Evolutionary conservation across 139 green algal genomes (phyloP), one percentile per base, ranked within the genome.

Genomic region (Micractinium conductrix): DNA sequence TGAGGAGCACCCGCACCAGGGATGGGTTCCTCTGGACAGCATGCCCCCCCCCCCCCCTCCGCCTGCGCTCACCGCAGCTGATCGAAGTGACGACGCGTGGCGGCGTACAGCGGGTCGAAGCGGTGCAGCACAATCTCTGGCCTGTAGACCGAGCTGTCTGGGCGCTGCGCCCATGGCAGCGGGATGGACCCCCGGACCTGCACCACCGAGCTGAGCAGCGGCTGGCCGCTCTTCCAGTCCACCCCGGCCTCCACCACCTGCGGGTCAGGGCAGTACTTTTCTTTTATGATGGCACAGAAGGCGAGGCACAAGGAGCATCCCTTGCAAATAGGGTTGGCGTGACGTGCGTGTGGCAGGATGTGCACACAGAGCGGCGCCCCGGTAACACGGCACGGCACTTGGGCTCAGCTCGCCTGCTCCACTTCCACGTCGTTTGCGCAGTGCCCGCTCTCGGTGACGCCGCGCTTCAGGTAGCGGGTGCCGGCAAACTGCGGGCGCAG

Each of bases 351-450:
- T n/a, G n/a, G n/a, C n/a, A n/a, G n/a, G n/a, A n/a, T n/a, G n/a
- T n/a, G n/a, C n/a, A n/a, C n/a, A n/a, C n/a, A n/a, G n/a, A n/a
- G n/a, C n/a, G n/a, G n/a, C n/a, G n/a, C n/a, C n/a, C n/a, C n/a
- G n/a, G n/a, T n/a, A n/a, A n/a, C n/a, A n/a, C n/a, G n/a, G n/a
- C n/a, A n/a, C n/a, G n/a, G n/a, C n/a, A n/a, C n/a, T n/a, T n/a
- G n/a, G n/a, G n/a, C n/a, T n/a, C n/a, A 16, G 65, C 33, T 4
- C 65, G 43, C 88, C 87, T 97, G 94, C 93, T 97, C 96, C 44
- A 92, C 93, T 91, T 99, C 96, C 79, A 99, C 97, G 74, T 99
- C 96, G 84, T 99, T 99, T 16, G 97, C 97, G 37, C 98, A 95
- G 60, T 93, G 89, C 60, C 96, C 96, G 24, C 88, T 63, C 72